phyloP scores from a whole-genome alignment of 1,284 basidiomycete species.

The Fistulina hepatica region DNA sequence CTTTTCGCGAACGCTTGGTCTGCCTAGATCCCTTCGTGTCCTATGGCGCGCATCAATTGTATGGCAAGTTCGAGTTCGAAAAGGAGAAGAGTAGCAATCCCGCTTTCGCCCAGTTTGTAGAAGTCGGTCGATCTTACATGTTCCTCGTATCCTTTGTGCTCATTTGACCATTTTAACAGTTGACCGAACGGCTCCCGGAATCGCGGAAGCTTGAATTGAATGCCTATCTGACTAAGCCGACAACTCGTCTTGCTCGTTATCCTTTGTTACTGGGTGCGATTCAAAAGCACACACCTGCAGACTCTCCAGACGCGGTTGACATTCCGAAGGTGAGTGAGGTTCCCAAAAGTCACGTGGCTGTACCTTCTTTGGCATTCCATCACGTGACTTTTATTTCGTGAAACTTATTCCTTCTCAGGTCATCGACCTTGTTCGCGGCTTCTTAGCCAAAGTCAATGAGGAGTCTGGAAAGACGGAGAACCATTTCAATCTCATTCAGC shows the following conservation, averaged over 20 bases:
- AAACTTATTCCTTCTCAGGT: conserved; percentile 74
- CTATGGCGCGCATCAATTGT: conserved; percentile 95
- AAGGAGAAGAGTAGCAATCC: conserved; percentile 93
- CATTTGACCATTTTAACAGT: conserved; percentile 30
- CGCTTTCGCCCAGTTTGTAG: conserved; percentile 94
- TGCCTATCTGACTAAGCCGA: conserved; percentile 97
- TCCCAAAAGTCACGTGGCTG: too few species aligned
- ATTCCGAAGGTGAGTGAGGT: too few species aligned
- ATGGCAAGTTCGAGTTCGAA: conserved; percentile 98
- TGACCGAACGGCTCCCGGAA: conserved; percentile 87
- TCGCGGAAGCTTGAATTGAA: conserved; percentile 96
- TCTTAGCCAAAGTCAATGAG: conserved; percentile 82
- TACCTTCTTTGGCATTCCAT: too few species aligned
- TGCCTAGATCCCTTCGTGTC: conserved; percentile 89
- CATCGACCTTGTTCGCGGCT: conserved; percentile 72
- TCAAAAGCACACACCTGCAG: conserved; percentile 86
- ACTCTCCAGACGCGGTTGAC: conserved; percentile 57
- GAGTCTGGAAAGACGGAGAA: conserved; percentile 93
- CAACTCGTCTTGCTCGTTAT: conserved; percentile 92
- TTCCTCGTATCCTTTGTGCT: conserved; percentile 6
- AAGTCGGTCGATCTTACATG: conserved; percentile 40
- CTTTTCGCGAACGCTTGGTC: too few species aligned
- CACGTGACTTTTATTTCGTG: too few species aligned
- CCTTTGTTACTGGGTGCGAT: conserved; percentile 91
- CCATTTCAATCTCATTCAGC: conserved; percentile 82